Evolutionary conservation across 2,329 filamentous ascomycete species (phyloP), one percentile per base, ranked within the genome.

Genomic region (Monilinia polystroma): DNA sequence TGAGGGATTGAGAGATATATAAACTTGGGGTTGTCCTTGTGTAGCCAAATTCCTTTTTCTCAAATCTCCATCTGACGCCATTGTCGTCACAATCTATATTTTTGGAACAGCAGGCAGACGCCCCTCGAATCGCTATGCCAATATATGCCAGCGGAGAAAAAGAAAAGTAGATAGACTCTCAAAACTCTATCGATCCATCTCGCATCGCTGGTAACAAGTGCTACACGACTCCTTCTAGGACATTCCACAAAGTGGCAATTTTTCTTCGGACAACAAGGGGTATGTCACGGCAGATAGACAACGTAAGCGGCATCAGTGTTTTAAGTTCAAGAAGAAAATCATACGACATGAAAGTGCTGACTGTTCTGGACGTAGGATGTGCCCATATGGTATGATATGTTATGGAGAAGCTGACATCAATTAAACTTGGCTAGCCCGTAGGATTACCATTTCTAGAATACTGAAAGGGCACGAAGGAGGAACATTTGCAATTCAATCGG

Each of bases 121-220:
- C 45, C 58, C n/a, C 58, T 38, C 58, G 10, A 51, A 35, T 38
- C 29, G 10, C n/a, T 11, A 51, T 51, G 29, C 5, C 35, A 6
- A 38, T 38, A 18, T 18, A 49, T 60, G 16, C 41, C 10, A 12
- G 23, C 29, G 47, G 45, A 7, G 14, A 18, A 47, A 59, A 14
- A 49, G 20, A 14, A 38, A 38, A 43, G 29, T 51, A 49, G 20
- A 23, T 49, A 5, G 26, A n/a, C 20, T 51, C 49, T 14, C n/a
- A 35, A 60, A 60, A 51, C 45, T 49, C n/a, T 38, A 62, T 62
- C 32, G 45, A 62, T 62, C 58, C 58, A 38, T 62, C 47, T 62
- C n/a, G 32, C 58, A 51, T 38, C 45, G 45, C 58, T 16, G 58
- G 47, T 51, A 38, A 38, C 45, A 26, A 26, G 51, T 26, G 58